Conservation (phyloP, 371 early-diverging fungal genomes). For the Syncephalastrum sp. region DNA sequence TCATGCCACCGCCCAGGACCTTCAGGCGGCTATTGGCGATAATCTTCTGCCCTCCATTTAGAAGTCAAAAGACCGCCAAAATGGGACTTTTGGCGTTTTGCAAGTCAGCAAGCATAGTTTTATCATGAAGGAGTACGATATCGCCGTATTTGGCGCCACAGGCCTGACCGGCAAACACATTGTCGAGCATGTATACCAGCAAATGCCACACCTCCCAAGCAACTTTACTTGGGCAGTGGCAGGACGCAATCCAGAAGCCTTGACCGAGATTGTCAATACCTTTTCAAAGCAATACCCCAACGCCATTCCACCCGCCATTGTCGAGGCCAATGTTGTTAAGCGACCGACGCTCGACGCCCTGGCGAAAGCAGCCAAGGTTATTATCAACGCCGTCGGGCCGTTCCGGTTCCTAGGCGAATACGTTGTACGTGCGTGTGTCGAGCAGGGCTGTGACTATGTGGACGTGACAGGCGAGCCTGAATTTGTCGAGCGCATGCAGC, state of each 20-base stretch:
- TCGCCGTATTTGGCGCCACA: conserved; percentile 85
- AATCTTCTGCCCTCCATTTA: no score
- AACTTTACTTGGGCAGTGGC: conserved; percentile 65
- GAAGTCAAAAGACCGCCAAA: no score
- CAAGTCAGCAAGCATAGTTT: no score
- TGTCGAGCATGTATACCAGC: conserved; percentile 60
- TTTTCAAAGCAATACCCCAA: conserved; percentile 19
- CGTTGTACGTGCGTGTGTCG: conserved; percentile 84
- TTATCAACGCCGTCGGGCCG: conserved; percentile 85
- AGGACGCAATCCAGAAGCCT: conserved; percentile 56
- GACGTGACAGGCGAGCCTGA: conserved; percentile 82
- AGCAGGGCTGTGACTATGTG: conserved; percentile 78
- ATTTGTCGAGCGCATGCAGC: conserved; percentile 75
- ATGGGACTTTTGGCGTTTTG: no score
- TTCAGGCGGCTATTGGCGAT: no score
- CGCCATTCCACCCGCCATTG: conserved; percentile 40
- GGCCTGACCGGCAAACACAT: conserved; percentile 85
- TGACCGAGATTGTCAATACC: conserved; percentile 31
- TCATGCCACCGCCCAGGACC: no score
- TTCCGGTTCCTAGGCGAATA: conserved; percentile 79
- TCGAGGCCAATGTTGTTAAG: conserved; percentile 65
- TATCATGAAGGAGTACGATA: conserved; percentile 27
- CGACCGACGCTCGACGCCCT: conserved; percentile 54
- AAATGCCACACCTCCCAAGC: conserved; percentile 14
- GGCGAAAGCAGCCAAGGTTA: conserved; percentile 56